Percentiles rank a stretch among this genome's conserved stretches.
These are phyloP conservation scores for Hydrangea macrophylla DNA, from an alignment of 148 eudicot genomes.

Conservation along the genomic window DNA sequence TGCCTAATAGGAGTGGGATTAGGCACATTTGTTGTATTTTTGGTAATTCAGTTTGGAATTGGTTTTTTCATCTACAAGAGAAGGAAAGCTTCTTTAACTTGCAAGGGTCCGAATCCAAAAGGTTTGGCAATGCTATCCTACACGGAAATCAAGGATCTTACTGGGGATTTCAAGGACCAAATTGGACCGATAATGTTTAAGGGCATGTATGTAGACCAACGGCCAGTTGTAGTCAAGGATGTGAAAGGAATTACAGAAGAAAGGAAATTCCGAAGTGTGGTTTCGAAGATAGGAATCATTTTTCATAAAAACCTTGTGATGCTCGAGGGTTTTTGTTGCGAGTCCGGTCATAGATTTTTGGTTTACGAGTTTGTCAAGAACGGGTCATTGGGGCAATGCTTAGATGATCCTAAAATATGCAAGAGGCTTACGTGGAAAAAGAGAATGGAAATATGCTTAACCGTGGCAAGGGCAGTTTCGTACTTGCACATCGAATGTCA, in stretches of 20 bases:
- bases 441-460: slow-evolving; percentile 43
- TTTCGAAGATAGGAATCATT: slow-evolving; percentile 42
- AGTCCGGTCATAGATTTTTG: slow-evolving; percentile 40
- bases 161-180: slow-evolving; percentile 48
- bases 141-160: slow-evolving; percentile 45
- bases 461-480: slow-evolving; percentile 47
- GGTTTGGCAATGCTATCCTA: slow-evolving; percentile 42
- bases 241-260: slow-evolving; percentile 29
- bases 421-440: slow-evolving; percentile 52
- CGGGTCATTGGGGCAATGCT: slow-evolving; percentile 41
- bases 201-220: slow-evolving; percentile 32
- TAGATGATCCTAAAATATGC: slow-evolving; percentile 38
- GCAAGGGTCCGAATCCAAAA: slow-evolving; percentile 27
- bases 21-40: slow-evolving; percentile 32
- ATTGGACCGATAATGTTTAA: slow-evolving; percentile 41
- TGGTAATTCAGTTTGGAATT: slow-evolving; percentile 36
- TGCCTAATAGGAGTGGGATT: slow-evolving; percentile 44
- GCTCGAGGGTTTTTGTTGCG: slow-evolving; percentile 59
- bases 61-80: slow-evolving; percentile 42
- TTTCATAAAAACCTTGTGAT: slow-evolving; percentile 49
- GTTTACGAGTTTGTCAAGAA: slow-evolving; percentile 49
- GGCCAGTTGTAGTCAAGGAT: slow-evolving; percentile 38
- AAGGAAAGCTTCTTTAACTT: slow-evolving; percentile 26
- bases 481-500: slow-evolving; percentile 64
- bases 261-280: slow-evolving; percentile 38